These are phyloP conservation scores for Trypanosoma rangeli DNA, from an alignment of 208 protist genomes.

Conservation along the genomic window DNA sequence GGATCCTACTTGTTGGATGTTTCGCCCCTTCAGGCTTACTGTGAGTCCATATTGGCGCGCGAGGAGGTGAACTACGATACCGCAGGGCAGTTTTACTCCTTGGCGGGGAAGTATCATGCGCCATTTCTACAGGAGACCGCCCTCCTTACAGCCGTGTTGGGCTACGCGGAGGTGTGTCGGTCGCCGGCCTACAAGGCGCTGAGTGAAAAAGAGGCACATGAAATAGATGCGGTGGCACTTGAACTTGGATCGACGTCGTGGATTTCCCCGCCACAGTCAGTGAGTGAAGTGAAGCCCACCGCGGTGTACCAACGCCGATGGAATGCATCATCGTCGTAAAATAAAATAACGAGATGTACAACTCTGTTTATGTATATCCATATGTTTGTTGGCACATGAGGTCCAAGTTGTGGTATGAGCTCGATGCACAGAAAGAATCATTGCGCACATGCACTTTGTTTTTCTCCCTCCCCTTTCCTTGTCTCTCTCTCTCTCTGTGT, in stretches of 20 bases:
- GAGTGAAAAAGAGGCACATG: slow-evolving; percentile 43
- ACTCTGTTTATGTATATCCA: background rate
- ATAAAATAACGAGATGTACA: background rate
- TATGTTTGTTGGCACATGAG: too few relatives aligned
- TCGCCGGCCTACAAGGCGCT: slow-evolving; percentile 43
- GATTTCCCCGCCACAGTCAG: slow-evolving; percentile 55
- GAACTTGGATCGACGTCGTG: slow-evolving; percentile 65
- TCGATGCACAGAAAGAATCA: background rate
- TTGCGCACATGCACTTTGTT: background rate
- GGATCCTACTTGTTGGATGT: slow-evolving; percentile 63
- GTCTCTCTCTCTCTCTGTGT: background rate
- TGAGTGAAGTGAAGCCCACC: slow-evolving; percentile 47
- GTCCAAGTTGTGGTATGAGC: too few relatives aligned
- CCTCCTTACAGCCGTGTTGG: slow-evolving; percentile 70
- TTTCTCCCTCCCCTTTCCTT: too few relatives aligned
- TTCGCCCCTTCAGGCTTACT: slow-evolving; percentile 60
- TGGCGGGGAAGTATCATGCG: slow-evolving; percentile 64
- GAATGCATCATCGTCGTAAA: slow-evolving; percentile 32
- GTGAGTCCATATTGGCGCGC: slow-evolving; percentile 72
- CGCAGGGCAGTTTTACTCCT: slow-evolving; percentile 71
- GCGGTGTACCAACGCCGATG: slow-evolving; percentile 53
- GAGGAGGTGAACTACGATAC: slow-evolving; percentile 83
- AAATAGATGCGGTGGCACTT: slow-evolving; percentile 60
- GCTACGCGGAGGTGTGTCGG: slow-evolving; percentile 59
- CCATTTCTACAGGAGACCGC: slow-evolving; percentile 74